Evolutionary conservation across 2,329 filamentous ascomycete species (phyloP).

Genomic region (Thyridium curvatum): DNA sequence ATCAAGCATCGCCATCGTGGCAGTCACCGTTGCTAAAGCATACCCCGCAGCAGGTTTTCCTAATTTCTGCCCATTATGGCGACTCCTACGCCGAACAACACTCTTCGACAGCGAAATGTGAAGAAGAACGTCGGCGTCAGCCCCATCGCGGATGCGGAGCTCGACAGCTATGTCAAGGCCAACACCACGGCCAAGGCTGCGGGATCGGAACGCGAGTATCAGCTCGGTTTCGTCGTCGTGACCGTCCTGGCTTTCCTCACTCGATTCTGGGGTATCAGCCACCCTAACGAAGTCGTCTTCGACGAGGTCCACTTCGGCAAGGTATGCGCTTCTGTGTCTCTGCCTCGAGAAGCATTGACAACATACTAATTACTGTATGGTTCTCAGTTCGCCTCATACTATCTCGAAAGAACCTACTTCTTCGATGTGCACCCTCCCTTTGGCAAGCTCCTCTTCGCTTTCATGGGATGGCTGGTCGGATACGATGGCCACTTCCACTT

Average conservation of each 20-base stretch:
- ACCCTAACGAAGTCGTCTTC: slow-evolving; percentile 95
- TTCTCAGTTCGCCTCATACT: slow-evolving; percentile 64
- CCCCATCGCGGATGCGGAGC: slow-evolving; percentile 31
- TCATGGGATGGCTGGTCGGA: slow-evolving; percentile 95
- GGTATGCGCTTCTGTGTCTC: slow-evolving; percentile 45
- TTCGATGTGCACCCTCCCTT: slow-evolving; percentile 99
- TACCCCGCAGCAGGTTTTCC: slow-evolving; percentile 4
- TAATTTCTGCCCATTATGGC: slow-evolving; percentile 31
- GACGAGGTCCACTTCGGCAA: slow-evolving; percentile 99
- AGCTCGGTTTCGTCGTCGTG: slow-evolving; percentile 68
- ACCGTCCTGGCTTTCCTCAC: slow-evolving; percentile 83
- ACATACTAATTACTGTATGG: too few species aligned
- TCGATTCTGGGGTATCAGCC: slow-evolving; percentile 91
- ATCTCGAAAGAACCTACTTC: slow-evolving; percentile 96
- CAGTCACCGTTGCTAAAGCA: slow-evolving; percentile 6
- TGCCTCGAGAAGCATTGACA: neutral
- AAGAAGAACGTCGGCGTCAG: slow-evolving; percentile 42
- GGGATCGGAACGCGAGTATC: slow-evolving; percentile 74
- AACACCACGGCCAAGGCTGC: slow-evolving; percentile 28
- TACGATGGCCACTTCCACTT: slow-evolving; percentile 97
- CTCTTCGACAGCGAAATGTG: slow-evolving; percentile 53
- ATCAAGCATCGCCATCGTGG: too few species aligned
- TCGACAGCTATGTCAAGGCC: slow-evolving; percentile 43
- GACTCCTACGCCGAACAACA: slow-evolving; percentile 47
- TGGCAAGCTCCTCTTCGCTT: slow-evolving; percentile 93